Evolutionary conservation across 257 asterid genomes (phyloP), one percentile per base, ranked within the genome.

Genomic region (Jasminum sambac): DNA sequence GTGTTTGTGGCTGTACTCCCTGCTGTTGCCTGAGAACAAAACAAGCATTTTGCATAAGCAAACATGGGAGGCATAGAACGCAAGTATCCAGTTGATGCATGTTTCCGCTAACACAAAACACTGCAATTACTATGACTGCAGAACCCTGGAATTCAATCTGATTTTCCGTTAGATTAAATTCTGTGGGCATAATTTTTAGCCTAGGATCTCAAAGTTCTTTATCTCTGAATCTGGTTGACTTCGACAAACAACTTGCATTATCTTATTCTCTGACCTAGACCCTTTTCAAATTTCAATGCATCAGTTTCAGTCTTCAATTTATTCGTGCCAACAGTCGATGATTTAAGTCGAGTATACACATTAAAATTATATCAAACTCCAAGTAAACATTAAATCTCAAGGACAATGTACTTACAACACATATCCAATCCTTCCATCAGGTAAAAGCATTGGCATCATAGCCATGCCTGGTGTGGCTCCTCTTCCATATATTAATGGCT

Each of bases 341-440:
- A 50, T 55, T 55, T 9, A 21, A 55, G 30, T 55, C 8, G 30
- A 10, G 50, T n/a, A 43, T 0, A 10, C 62, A 19, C 6, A 55
- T 7, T 55, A 21, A 21, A 55, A 4, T 5, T 0, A 65, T 21
- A 12, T 23, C 14, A 19, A 10, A 16, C 6, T 21, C 57, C 69
- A 65, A 74, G 52, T 64, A 46, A 64, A 16, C 36, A 23, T 43
- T 11, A 43, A 63, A 44, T 59, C 19, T 5, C 8, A 46, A 2
- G 43, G 71, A 60, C 50, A 40, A 11, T 74, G 52, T 50, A 89
- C 98, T 95, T 85, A 95, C 99, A 95, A 83, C 69, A 95, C 99
- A 81, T 95, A 95, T 86, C 99, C 99, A 74, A 95, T 89, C 86
- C 98, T 87, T 65, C 99, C 99, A 82, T 95, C 98, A 14, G 99